These are phyloP conservation scores for Colletotrichum gigasporum DNA, from an alignment of 2,329 filamentous ascomycete species.

Conservation along the genomic window DNA sequence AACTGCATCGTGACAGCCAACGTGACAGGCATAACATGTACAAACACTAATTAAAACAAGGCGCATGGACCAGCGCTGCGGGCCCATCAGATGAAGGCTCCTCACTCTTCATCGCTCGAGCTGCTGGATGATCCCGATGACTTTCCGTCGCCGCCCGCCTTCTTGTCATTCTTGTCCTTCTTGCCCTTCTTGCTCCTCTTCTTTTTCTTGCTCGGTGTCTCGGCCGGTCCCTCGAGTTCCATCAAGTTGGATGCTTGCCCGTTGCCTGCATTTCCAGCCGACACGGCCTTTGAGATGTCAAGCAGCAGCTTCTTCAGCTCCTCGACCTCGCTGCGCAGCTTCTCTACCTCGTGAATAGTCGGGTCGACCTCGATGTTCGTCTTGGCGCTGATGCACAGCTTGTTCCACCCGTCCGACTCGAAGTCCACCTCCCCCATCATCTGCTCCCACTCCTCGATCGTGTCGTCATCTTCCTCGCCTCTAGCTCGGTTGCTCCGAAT, in stretches of 20 bases:
- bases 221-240: background rate
- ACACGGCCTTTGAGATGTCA: constrained; percentile 36
- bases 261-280: constrained; percentile 8
- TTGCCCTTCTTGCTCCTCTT: constrained; percentile 17
- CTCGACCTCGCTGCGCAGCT: constrained; percentile 66
- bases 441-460: constrained; percentile 93
- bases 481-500: constrained; percentile 79
- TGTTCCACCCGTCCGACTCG: constrained; percentile 85
- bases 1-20: background rate
- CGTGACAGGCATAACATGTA: background rate
- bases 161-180: constrained; percentile 22
- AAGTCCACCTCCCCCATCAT: constrained; percentile 77
- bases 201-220: background rate
- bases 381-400: constrained; percentile 78
- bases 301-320: constrained; percentile 62
- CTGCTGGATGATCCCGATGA: background rate
- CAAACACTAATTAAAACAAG: background rate
- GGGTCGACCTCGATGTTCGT: constrained; percentile 85
- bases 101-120: constrained; percentile 26
- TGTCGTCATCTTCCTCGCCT: constrained; percentile 91
- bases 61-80: background rate
- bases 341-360: constrained; percentile 74
- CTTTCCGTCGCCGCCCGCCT: background rate
- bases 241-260: constrained; percentile 14
- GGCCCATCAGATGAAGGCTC: background rate